These are phyloP conservation scores for Termitomyces sp. DNA, from an alignment of 768 basidiomycete genomes.

Conservation along the genomic window DNA sequence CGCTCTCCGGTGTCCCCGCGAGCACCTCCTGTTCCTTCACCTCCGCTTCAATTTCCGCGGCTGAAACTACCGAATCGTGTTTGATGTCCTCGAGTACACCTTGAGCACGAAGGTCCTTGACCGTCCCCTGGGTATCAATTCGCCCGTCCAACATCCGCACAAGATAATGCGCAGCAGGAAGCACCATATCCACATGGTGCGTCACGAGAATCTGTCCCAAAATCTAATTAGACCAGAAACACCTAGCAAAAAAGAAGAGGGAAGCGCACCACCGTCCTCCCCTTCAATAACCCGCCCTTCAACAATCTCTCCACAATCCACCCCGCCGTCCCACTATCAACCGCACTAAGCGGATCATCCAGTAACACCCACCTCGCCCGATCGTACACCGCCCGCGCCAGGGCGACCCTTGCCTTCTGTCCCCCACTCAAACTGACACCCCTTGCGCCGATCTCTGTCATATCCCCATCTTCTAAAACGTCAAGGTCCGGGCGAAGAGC, in stretches of 20 bases:
- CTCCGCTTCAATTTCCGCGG: slow-evolving; percentile 29
- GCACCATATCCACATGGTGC: slow-evolving; percentile 78
- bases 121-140: slow-evolving; percentile 63
- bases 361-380: slow-evolving; percentile 64
- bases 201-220: slow-evolving; percentile 55
- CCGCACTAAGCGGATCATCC: slow-evolving; percentile 79
- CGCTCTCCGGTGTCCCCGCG: not conserved
- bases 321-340: slow-evolving; percentile 41
- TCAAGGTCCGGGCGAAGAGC: slow-evolving; percentile 78
- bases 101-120: slow-evolving; percentile 52
- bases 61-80: slow-evolving; percentile 20
- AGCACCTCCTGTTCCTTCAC: slow-evolving; percentile 34
- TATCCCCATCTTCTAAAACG: slow-evolving; percentile 81
- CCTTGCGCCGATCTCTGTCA: slow-evolving; percentile 77
- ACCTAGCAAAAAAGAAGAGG: not conserved
- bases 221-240: not conserved
- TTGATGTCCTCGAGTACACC: slow-evolving; percentile 60
- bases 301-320: slow-evolving; percentile 45
- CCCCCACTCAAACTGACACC: slow-evolving; percentile 78
- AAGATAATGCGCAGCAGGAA: slow-evolving; percentile 63
- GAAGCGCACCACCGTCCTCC: slow-evolving; percentile 58
- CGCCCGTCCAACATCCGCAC: slow-evolving; percentile 75
- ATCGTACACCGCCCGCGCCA: slow-evolving; percentile 80
- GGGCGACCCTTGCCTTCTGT: slow-evolving; percentile 77
- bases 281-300: slow-evolving; percentile 55